Base-by-base conservation (phyloP, 108 stramenopile genomes). In the Cylindrotheca closterium region DNA sequence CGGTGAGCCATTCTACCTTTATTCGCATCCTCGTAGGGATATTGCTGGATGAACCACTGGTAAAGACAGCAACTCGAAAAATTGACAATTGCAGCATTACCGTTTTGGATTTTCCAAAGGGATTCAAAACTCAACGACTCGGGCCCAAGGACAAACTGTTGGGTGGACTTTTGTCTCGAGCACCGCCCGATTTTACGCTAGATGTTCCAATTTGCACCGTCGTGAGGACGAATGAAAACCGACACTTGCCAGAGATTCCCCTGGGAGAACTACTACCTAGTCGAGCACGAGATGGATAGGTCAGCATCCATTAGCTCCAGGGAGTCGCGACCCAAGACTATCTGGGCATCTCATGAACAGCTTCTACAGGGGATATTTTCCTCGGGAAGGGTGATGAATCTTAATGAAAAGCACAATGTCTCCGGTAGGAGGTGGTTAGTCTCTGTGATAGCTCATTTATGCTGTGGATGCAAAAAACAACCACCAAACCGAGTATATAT, bases 1-100 rank as follows among this genome's bases (percentile, higher is more conserved):
- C 89, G 24, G 84, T 91, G 8, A 67, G 78, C 2, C 89, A 91
- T 72, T 87, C 86, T 32, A 66, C 84, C 0, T 91, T 76, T 66
- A 64, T 91, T 24, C 68, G 83, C 55, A 69, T 85, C 1, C 47
- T 91, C 21, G 61, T 91, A 30, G 74, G 76, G 1, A 33, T 82
- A 55, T 68, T 80, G 17, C 49, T 71, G 49, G 75, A 86, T 52
- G 49, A 73, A 32, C 75, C 89, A 26, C 72, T 91, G 29, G 53
- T 71, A n/a, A 51, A 81, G 62, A 80, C 83, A 29, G 80, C 80
- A 21, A 55, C 73, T 8, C 47, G 63, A 55, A 71, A 72, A 37
- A 66, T 76, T 47, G 53, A 69, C 5, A 91, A 91, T 65, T 82
- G 84, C 30, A 79, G 80, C 32, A 70, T 91, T 23, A 87, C 84